phyloP scores from a whole-genome alignment of 768 basidiomycete species.

The Lepiota brunneoincarnata region DNA sequence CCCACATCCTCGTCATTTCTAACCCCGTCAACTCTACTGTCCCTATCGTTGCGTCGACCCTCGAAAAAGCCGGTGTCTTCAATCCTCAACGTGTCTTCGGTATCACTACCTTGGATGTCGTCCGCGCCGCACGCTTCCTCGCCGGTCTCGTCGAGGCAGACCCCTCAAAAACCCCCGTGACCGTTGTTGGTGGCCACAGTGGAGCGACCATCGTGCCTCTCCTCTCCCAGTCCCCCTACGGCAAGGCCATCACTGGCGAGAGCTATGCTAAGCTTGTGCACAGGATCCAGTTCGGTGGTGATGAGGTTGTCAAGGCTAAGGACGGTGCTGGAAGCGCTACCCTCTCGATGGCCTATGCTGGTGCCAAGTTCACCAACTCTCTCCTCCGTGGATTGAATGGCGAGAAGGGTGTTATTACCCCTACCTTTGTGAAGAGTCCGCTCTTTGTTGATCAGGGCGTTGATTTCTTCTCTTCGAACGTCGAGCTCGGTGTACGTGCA shows the following conservation, averaged over 20 bases:
- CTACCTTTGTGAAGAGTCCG: constrained; percentile 88
- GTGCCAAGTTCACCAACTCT: constrained; percentile 84
- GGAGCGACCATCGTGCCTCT: constrained; percentile 98
- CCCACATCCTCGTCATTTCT: constrained; percentile 95
- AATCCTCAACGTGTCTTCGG: constrained; percentile 90
- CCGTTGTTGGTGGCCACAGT: constrained; percentile 94
- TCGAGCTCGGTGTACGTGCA: constrained; percentile 84
- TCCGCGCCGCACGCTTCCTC: constrained; percentile 92
- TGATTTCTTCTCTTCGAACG: constrained; percentile 91
- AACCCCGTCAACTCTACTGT: constrained; percentile 99
- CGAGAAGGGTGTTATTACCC: constrained; percentile 82
- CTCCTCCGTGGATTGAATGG: constrained; percentile 85
- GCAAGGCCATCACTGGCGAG: constrained; percentile 74
- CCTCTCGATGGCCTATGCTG: constrained; percentile 93
- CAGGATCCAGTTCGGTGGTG: constrained; percentile 97
- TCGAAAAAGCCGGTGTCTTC: constrained; percentile 90
- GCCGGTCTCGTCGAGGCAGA: constrained; percentile 61
- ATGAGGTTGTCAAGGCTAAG: constrained; percentile 98
- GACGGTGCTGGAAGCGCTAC: constrained; percentile 93
- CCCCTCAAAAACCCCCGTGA: constrained; percentile 67
- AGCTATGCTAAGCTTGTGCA: constrained; percentile 76
- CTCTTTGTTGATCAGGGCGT: constrained; percentile 84
- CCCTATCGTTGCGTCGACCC: constrained; percentile 90
- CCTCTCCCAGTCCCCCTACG: constrained; percentile 76
- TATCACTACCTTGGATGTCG: constrained; percentile 97